Percentiles rank a stretch among this genome's conserved stretches.
phyloP scores from a whole-genome alignment of 345 rosid species.

The Populus ilicifolia region DNA sequence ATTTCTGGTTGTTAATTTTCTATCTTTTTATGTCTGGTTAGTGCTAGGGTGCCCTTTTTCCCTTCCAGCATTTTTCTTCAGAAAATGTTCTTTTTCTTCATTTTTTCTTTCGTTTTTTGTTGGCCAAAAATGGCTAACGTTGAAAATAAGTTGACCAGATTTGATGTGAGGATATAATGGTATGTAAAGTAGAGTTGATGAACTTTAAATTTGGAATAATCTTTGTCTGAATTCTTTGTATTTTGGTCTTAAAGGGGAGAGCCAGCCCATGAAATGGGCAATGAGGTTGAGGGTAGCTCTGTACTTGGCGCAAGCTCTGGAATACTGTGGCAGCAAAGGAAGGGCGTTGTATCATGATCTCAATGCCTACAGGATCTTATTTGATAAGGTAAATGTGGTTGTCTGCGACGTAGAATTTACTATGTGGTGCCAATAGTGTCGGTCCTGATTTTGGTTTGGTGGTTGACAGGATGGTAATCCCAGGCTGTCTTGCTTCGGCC shows the following conservation, averaged over 20 bases:
- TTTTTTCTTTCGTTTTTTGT: not conserved
- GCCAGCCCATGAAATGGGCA: constrained; percentile 96
- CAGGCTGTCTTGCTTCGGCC: constrained; percentile 83
- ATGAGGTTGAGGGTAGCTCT: constrained; percentile 94
- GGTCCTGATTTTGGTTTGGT: not conserved
- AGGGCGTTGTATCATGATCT: constrained; percentile 95
- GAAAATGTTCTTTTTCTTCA: too few species aligned
- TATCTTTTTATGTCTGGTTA: not conserved
- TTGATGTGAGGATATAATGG: not conserved
- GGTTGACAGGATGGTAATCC: constrained; percentile 84
- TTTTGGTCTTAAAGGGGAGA: constrained; percentile 66
- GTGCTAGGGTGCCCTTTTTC: not conserved
- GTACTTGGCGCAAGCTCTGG: constrained; percentile 85
- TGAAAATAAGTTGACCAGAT: not conserved
- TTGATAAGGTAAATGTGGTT: constrained; percentile 58
- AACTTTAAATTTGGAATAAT: not conserved
- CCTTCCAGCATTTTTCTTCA: not conserved
- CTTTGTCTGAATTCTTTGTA: not conserved
- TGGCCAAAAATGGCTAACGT: not conserved
- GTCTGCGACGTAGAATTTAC: not conserved
- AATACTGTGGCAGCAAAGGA: constrained; percentile 80
- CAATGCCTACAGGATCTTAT: constrained; percentile 86
- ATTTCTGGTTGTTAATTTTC: not conserved
- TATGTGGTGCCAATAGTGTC: not conserved
- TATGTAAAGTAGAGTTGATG: not conserved